These are phyloP conservation scores for Tuber borchii DNA, from an alignment of 495 filamentous ascomycete species.

Conservation along the genomic window DNA sequence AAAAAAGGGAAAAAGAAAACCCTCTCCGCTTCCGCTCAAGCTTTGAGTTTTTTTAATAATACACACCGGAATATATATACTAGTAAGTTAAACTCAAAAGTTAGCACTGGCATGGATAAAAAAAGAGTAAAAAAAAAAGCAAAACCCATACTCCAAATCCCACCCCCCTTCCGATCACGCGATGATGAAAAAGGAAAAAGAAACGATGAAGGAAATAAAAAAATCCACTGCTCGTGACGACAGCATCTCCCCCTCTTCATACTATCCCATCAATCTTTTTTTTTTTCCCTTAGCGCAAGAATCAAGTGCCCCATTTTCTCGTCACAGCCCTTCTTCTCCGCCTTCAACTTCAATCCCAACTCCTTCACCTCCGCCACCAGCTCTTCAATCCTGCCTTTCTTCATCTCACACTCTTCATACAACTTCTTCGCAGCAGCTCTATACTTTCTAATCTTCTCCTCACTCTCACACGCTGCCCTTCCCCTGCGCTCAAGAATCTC, in stretches of 20 bases:
- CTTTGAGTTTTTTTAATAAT: background rate
- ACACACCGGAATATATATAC: conserved; percentile 3
- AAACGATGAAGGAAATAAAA: background rate
- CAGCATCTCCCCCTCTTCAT: background rate
- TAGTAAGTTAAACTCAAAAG: background rate
- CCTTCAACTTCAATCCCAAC: conserved; percentile 30
- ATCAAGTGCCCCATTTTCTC: conserved; percentile 41
- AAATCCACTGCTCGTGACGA: background rate
- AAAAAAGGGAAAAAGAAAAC: background rate
- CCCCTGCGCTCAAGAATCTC: conserved; percentile 11
- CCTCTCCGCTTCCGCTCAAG: background rate
- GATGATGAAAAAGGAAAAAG: background rate
- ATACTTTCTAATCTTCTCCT: conserved; percentile 31
- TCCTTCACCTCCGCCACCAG: conserved; percentile 30
- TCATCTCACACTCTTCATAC: conserved; percentile 24
- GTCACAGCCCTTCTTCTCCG: conserved; percentile 39
- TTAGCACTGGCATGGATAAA: background rate
- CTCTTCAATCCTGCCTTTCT: conserved; percentile 27
- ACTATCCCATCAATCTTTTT: background rate
- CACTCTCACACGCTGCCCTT: conserved; percentile 8
- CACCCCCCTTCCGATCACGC: background rate
- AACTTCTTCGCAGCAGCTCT: conserved; percentile 30
- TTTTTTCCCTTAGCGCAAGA: conserved; percentile 33
- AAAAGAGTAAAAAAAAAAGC: background rate
- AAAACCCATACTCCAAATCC: conserved; percentile 27